Evolutionary conservation across 1,284 basidiomycete species (phyloP).

Genomic region (Phenoliferia sp.): DNA sequence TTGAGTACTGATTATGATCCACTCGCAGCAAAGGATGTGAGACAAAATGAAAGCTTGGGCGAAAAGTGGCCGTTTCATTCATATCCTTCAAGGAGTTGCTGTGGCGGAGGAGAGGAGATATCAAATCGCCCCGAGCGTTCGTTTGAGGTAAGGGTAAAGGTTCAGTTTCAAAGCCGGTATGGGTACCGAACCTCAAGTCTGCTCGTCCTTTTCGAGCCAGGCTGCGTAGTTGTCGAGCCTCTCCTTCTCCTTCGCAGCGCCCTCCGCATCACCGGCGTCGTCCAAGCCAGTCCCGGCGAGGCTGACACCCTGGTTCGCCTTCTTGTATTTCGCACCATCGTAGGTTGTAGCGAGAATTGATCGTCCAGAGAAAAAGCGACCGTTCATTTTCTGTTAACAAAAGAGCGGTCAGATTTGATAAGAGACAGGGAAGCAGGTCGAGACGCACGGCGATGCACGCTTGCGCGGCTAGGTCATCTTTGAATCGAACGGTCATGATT

Average conservation of each 20-base stretch:
- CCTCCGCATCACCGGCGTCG: constrained; percentile 55
- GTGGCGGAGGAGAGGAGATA: too few relatives aligned
- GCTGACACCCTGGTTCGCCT: constrained; percentile 53
- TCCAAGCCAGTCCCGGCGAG: constrained; percentile 40
- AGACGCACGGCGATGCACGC: constrained; percentile 75
- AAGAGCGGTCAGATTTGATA: not conserved
- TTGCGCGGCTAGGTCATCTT: constrained; percentile 76
- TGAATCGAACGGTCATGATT: constrained; percentile 94
- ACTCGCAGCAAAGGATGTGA: too few relatives aligned
- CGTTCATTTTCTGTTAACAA: constrained; percentile 78
- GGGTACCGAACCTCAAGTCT: too few relatives aligned
- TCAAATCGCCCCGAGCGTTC: too few relatives aligned
- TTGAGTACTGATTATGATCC: too few relatives aligned
- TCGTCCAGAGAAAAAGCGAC: constrained; percentile 83
- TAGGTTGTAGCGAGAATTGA: constrained; percentile 75
- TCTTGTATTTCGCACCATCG: constrained; percentile 71
- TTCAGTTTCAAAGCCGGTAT: too few relatives aligned
- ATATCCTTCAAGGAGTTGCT: too few relatives aligned
- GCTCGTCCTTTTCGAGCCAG: constrained; percentile 56
- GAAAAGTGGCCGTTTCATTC: too few relatives aligned
- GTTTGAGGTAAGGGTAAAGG: too few relatives aligned
- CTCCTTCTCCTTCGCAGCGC: constrained; percentile 68
- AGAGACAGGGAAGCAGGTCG: not conserved
- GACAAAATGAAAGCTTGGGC: too few relatives aligned
- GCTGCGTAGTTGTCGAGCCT: constrained; percentile 79